A percentile compares a stretch with the other conserved stretches of the same genome.
Conservation (phyloP, 2,329 filamentous ascomycete species). For the Ophiostoma pallidulum region DNA sequence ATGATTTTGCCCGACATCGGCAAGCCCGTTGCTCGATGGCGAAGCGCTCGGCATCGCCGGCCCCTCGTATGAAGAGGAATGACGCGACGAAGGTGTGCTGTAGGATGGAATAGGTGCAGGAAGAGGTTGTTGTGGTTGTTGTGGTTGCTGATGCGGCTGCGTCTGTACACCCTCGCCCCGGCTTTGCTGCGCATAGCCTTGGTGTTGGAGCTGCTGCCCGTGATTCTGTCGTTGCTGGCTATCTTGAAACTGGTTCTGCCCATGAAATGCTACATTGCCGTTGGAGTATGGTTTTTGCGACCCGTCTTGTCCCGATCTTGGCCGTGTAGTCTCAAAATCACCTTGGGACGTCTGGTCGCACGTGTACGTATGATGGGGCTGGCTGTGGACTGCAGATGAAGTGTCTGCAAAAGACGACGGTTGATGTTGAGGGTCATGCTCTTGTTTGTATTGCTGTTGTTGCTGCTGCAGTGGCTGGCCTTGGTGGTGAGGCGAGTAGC, state of each 20-base stretch:
- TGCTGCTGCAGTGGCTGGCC: conserved; percentile 13
- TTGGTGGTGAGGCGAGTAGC: conserved; percentile 31
- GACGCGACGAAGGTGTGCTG: conserved; percentile 32
- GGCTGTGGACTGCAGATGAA: background rate
- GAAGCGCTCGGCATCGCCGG: conserved; percentile 31
- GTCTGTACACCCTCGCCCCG: conserved; percentile 18
- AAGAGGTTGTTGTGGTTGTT: conserved; percentile 17
- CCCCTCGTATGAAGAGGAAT: conserved; percentile 34
- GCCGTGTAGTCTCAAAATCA: background rate
- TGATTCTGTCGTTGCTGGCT: conserved; percentile 2
- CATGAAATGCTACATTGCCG: conserved; percentile 11
- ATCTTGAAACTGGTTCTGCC: background rate
- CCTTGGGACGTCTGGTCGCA: background rate
- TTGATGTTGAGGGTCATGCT: background rate
- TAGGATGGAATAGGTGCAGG: conserved; percentile 19
- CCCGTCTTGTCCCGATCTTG: background rate
- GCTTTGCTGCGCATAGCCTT: conserved; percentile 12
- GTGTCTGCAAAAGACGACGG: background rate
- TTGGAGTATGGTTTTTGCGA: background rate
- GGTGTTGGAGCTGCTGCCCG: background rate
- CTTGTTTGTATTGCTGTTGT: background rate
- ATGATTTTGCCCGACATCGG: background rate
- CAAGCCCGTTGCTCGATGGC: conserved; percentile 23
- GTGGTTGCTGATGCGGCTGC: conserved; percentile 13
- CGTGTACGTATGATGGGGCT: background rate